Conservation (phyloP, 805 yeast species). For the Schizosaccharomyces octosporus region DNA sequence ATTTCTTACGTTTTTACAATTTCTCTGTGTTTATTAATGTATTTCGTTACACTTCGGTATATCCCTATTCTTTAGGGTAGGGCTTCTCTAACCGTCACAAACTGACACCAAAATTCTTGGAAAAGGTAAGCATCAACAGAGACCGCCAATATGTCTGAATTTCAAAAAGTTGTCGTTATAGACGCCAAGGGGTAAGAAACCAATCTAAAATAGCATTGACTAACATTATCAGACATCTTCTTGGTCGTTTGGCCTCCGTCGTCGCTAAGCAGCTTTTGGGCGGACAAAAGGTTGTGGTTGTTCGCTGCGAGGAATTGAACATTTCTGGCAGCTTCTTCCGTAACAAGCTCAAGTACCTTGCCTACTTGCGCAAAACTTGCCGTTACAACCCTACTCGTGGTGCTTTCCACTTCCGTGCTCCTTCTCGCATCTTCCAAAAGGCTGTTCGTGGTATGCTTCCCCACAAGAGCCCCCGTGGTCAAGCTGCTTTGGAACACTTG, state of each 20-base stretch:
- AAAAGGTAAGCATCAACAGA: neutral
- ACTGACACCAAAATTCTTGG: neutral
- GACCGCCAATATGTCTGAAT: neutral
- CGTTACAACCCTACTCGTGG: constrained; percentile 96
- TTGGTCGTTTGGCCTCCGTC: constrained; percentile 97
- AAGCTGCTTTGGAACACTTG: constrained; percentile 97
- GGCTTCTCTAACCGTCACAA: neutral
- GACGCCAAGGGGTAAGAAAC: constrained; percentile 2
- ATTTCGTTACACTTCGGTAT: no score
- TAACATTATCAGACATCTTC: constrained; percentile 70
- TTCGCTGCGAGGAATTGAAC: constrained; percentile 91
- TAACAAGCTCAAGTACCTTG: constrained; percentile 84
- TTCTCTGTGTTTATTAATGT: no score
- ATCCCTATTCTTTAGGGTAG: neutral
- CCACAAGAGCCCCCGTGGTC: constrained; percentile 99
- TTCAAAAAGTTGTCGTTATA: neutral
- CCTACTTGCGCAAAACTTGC: constrained; percentile 97
- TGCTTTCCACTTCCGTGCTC: constrained; percentile 99
- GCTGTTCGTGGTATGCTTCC: constrained; percentile 98
- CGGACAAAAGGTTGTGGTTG: constrained; percentile 95
- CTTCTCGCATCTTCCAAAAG: constrained; percentile 98
- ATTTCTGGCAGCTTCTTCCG: constrained; percentile 99
- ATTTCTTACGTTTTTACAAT: no score
- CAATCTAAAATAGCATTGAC: neutral
- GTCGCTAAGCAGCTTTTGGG: constrained; percentile 95